phyloP scores from a whole-genome alignment of 2,329 filamentous ascomycete genomes.

The Aspergillus flavus region DNA sequence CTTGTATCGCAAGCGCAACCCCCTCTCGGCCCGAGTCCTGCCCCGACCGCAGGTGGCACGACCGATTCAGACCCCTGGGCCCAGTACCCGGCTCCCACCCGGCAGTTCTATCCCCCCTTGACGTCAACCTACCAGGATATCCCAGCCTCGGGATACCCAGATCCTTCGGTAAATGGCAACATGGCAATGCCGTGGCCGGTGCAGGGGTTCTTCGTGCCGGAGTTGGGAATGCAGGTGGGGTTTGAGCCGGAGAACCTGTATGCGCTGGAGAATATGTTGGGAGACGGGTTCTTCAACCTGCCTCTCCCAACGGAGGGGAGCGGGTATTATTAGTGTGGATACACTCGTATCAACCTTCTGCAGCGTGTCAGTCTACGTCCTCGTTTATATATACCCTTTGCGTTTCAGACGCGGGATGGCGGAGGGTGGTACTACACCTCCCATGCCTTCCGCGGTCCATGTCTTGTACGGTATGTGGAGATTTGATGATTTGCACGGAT shows the following conservation, averaged over 20 bases:
- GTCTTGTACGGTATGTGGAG: neutral
- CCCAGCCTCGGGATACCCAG: conserved; percentile 15
- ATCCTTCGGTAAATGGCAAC: conserved; percentile 16
- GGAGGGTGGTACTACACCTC: neutral
- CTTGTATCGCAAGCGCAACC: conserved; percentile 15
- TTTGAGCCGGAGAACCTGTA: conserved; percentile 34
- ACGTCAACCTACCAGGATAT: conserved; percentile 12
- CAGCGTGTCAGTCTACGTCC: neutral
- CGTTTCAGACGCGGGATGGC: neutral
- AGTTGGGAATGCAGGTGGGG: conserved; percentile 28
- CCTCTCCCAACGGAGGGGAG: conserved; percentile 28
- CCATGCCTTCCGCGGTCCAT: neutral
- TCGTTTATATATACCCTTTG: neutral
- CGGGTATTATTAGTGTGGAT: conserved; percentile 22
- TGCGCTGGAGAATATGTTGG: conserved; percentile 35
- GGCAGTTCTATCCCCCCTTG: conserved; percentile 17
- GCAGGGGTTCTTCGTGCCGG: conserved; percentile 26
- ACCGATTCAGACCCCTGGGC: conserved; percentile 1
- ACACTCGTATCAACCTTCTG: neutral
- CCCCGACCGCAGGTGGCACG: neutral
- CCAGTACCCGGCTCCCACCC: conserved; percentile 6
- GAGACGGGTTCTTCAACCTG: conserved; percentile 35
- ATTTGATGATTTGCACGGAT: neutral
- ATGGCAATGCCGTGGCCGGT: conserved; percentile 23
- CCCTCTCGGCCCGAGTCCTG: conserved; percentile 7